These are phyloP conservation scores for Spongospora subterranea DNA, from an alignment of 208 protist species.

Conservation along the genomic window DNA sequence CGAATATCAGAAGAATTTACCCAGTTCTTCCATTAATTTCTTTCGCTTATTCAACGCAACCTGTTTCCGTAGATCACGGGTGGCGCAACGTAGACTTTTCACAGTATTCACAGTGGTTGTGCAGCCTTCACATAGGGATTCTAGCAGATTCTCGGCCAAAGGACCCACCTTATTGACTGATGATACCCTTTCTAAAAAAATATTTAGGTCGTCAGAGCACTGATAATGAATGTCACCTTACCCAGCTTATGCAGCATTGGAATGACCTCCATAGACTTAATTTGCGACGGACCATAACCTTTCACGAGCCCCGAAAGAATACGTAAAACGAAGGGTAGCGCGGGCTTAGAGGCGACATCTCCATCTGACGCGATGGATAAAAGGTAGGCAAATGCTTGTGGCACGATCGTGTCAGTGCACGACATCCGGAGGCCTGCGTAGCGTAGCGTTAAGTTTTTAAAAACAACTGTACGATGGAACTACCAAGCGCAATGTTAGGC, in stretches of 20 bases:
- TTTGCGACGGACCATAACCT: constrained; percentile 60
- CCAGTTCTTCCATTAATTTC: constrained; percentile 68
- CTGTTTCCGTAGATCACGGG: constrained; percentile 68
- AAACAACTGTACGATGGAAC: neutral
- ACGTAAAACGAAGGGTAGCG: constrained; percentile 70
- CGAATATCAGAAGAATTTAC: neutral
- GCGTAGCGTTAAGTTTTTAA: neutral
- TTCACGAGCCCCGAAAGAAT: constrained; percentile 71
- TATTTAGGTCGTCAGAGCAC: neutral
- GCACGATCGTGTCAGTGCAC: neutral
- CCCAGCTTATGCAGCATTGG: constrained; percentile 70
- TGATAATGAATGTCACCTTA: constrained; percentile 58
- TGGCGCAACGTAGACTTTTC: constrained; percentile 65
- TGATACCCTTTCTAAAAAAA: neutral
- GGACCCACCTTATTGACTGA: constrained; percentile 68
- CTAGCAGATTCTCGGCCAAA: constrained; percentile 75
- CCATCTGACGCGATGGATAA: neutral
- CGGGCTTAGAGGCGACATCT: constrained; percentile 15
- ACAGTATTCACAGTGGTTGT: constrained; percentile 63
- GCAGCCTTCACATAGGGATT: constrained; percentile 65
- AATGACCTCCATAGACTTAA: constrained; percentile 49
- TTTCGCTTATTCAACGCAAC: constrained; percentile 73
- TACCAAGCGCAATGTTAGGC: neutral
- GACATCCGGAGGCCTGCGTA: neutral
- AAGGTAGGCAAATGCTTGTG: neutral